Evolutionary conservation across 2,329 filamentous ascomycete genomes (phyloP).

Genomic region (Diaporthe vaccinii): DNA sequence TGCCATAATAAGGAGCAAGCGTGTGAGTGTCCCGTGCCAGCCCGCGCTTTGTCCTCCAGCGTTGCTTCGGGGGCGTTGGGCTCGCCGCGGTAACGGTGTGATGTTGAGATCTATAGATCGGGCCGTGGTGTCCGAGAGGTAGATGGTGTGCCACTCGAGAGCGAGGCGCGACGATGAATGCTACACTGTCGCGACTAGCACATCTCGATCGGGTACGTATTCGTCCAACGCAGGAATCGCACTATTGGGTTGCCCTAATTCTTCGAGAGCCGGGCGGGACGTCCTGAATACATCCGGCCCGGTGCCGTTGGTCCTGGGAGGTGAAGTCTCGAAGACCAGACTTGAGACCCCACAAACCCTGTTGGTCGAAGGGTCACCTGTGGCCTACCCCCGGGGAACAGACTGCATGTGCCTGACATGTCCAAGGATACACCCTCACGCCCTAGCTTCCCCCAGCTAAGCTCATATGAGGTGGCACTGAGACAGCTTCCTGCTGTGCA

Average conservation of each 20-base stretch:
- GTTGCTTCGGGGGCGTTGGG: neutral
- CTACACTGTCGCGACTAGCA: neutral
- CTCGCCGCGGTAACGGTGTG: conserved; percentile 16
- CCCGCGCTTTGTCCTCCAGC: conserved; percentile 22
- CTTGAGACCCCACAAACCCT: neutral
- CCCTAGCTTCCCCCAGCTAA: neutral
- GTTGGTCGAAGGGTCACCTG: neutral
- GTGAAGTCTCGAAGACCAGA: neutral
- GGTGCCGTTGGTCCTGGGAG: neutral
- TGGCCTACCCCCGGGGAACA: neutral
- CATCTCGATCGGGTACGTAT: neutral
- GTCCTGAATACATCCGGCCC: neutral
- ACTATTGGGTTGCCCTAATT: neutral
- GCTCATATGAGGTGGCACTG: neutral
- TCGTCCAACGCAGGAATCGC: neutral
- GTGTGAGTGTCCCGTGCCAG: neutral
- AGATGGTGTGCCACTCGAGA: neutral
- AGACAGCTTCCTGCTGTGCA: neutral
- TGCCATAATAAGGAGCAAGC: neutral
- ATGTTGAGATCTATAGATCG: conserved; percentile 31
- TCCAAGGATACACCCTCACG: conserved; percentile 21
- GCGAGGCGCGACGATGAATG: conserved; percentile 7
- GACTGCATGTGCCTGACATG: conserved; percentile 11
- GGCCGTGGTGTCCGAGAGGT: neutral
- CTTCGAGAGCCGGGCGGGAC: neutral